Conservation (phyloP, 192 early-diverging fungal genomes). For the Lobosporangium transversale region DNA sequence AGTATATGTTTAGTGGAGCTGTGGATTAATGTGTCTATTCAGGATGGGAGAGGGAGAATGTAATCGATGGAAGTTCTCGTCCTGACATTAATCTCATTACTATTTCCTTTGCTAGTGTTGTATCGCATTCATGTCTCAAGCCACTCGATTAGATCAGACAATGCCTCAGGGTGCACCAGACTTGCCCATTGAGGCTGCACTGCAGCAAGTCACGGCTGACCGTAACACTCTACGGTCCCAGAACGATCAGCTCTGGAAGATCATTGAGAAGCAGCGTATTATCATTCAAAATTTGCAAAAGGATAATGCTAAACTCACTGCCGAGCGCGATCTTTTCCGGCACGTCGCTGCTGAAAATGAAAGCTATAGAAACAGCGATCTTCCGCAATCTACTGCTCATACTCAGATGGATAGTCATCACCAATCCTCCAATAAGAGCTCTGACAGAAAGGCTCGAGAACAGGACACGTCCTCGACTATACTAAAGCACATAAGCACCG, state of each 20-base stretch:
- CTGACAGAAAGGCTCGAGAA: conserved; percentile 24
- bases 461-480: neutral
- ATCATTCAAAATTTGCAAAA: conserved; percentile 91
- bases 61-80: too few species aligned
- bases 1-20: too few species aligned
- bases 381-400: neutral
- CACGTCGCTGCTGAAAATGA: conserved; percentile 28
- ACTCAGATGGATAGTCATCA: conserved; percentile 18
- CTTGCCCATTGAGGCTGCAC: conserved; percentile 7
- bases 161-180: conserved; percentile 16
- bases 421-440: conserved; percentile 19
- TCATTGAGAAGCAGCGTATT: conserved; percentile 88
- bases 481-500: neutral
- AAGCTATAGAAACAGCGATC: conserved; percentile 14
- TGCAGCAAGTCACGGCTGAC: conserved; percentile 61
- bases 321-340: conserved; percentile 56
- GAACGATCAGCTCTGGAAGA: conserved; percentile 90
- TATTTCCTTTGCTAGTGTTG: neutral
- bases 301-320: conserved; percentile 53
- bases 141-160: conserved; percentile 40
- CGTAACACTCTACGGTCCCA: conserved; percentile 80
- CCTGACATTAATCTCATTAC: too few species aligned
- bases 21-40: too few species aligned
- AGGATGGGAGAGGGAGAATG: too few species aligned
- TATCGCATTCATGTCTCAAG: conserved; percentile 22